Base-by-base conservation (phyloP, 371 early-diverging fungal genomes). In the Enterospora canceri region DNA sequence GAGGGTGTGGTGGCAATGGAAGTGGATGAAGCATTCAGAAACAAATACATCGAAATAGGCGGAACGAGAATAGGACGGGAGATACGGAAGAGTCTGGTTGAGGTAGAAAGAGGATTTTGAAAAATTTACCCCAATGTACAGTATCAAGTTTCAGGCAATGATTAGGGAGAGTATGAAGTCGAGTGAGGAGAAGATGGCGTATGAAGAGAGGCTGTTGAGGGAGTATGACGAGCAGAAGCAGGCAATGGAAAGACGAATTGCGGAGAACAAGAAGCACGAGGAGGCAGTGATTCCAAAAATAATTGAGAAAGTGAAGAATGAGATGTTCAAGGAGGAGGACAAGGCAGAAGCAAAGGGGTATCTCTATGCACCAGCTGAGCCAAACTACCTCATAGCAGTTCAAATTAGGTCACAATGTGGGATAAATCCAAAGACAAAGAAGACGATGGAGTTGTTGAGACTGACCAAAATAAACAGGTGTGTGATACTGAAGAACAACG, bases 381-480 rank as follows among this genome's bases (percentile, higher is more conserved):
- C 79, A 15, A 62, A 75, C 16, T 77, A 73, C 56, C 64, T 76
- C 56, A 65, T 78, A n/a, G 79, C 68, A 4, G 67, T 81, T 19
- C 76, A 88, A 82, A 88, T 89, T 80, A 88, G 89, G 83, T 90
- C 88, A 85, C 89, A 92, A 86, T 91, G 90, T 88, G 91, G 92
- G 85, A 87, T 94, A 73, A 86, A 96, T 58, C 97, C 97, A 82
- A 95, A 92, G 88, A 91, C 93, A 76, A 87, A 92, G 82, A 95
- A 95, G 88, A 91, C 93, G 68, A 86, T 97, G 72, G 92, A 96
- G 84, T 85, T 94, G 68, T 83, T 98, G 79, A 91, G 99, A 85
- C 87, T 98, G 73, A 86, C 88, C 81, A 93, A 90, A 83, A 92
- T 94, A 87, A 95, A 97, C 92, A 88, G 87, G 83, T 95, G 89